These are phyloP conservation scores for Spergularia bocconei DNA, from an alignment of 148 eudicot genomes.

Conservation along the genomic window DNA sequence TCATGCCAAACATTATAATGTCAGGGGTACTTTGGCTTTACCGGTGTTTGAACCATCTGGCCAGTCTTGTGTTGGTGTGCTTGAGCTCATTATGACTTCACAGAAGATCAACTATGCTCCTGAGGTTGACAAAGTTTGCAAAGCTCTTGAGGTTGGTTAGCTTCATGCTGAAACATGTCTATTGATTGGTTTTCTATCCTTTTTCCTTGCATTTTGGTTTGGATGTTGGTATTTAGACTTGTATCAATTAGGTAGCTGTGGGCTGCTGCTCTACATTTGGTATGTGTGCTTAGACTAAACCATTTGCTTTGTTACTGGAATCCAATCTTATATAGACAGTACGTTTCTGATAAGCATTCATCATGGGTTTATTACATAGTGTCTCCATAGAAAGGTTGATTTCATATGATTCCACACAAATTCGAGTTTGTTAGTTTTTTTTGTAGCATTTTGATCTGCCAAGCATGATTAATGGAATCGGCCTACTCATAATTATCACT, in stretches of 20 bases:
- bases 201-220: neutral
- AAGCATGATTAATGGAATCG: neutral
- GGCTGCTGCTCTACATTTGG: neutral
- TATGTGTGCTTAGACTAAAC: neutral
- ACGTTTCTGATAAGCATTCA: neutral
- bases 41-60: constrained; percentile 88
- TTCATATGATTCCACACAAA: neutral
- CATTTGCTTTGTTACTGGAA: neutral
- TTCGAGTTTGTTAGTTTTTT: too few species aligned
- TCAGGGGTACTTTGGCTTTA: constrained; percentile 75
- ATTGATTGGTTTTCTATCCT: neutral
- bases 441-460: neutral
- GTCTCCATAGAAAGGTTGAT: neutral
- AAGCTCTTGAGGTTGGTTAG: constrained; percentile 87
- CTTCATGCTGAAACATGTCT: neutral
- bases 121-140: constrained; percentile 95
- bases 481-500: neutral
- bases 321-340: neutral
- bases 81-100: constrained; percentile 89
- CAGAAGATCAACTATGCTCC: constrained; percentile 84
- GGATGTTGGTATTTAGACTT: neutral
- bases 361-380: neutral
- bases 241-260: too few species aligned
- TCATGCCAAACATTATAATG: constrained; percentile 78
- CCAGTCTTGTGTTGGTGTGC: constrained; percentile 79